Evolutionary conservation across 140 eudicot species (phyloP).

Genomic region (Cichorium intybus): DNA sequence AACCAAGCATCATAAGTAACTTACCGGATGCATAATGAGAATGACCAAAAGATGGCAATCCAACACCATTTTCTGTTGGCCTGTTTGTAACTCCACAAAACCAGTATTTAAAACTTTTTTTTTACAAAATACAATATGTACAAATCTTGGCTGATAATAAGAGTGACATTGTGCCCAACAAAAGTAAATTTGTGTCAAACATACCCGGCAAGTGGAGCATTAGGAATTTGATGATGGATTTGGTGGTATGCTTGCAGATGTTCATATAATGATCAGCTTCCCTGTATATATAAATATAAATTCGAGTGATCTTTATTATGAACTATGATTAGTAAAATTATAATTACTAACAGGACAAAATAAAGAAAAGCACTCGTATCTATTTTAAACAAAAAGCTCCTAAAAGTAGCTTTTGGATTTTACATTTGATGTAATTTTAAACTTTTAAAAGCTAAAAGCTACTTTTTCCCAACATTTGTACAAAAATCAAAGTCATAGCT

Average conservation of each 20-base stretch:
- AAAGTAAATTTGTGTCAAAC: too few species aligned
- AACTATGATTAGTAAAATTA: too few species aligned
- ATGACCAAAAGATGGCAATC: conserved; percentile 24
- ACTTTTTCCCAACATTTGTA: too few species aligned
- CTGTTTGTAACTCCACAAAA: conserved; percentile 25
- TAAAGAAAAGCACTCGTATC: too few species aligned
- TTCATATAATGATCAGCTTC: conserved; percentile 30
- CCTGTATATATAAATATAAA: conserved; percentile 34
- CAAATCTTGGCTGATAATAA: conserved; percentile 1
- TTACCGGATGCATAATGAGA: conserved; percentile 38
- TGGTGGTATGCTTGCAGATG: conserved; percentile 39
- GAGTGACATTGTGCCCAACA: too few species aligned
- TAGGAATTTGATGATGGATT: conserved; percentile 37
- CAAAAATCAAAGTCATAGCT: too few species aligned
- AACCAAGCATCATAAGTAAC: conserved; percentile 10
- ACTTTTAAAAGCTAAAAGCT: too few species aligned
- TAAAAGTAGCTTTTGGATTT: too few species aligned
- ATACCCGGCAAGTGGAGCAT: conserved; percentile 42
- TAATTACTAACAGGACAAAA: too few species aligned
- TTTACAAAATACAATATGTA: neutral
- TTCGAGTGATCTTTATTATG: too few species aligned
- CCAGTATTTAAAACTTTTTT: neutral
- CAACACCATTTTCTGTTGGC: conserved; percentile 14
- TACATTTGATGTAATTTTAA: too few species aligned
- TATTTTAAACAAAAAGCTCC: too few species aligned